phyloP scores from a whole-genome alignment of 1,284 basidiomycete species.

The Puccinia coronata region DNA sequence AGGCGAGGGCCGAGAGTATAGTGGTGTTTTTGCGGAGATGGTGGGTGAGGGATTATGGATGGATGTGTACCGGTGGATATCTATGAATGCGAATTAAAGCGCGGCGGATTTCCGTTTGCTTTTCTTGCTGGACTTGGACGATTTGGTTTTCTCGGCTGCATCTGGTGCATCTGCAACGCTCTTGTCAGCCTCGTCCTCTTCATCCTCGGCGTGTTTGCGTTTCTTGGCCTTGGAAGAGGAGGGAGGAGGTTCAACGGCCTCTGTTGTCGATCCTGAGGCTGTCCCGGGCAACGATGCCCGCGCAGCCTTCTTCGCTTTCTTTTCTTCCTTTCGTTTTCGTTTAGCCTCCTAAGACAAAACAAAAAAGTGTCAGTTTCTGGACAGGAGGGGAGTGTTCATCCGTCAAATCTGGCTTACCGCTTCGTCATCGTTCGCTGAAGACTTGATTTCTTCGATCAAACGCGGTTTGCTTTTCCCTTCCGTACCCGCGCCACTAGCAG shows the following conservation, averaged over 20 bases:
- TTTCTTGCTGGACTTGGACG: constrained; percentile 19
- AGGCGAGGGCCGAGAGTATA: not conserved
- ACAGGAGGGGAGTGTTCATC: not conserved
- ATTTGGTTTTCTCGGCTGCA: constrained; percentile 3
- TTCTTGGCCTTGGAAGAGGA: constrained; percentile 11
- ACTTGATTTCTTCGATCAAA: constrained; percentile 39
- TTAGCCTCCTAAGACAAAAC: constrained; percentile 24
- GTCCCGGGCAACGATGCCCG: not conserved
- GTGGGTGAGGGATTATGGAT: not conserved
- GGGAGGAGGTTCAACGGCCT: not conserved
- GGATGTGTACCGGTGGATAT: not conserved
- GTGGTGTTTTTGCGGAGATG: not conserved
- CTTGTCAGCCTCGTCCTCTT: constrained; percentile 10
- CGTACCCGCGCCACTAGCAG: constrained; percentile 63
- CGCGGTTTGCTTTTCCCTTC: constrained; percentile 61
- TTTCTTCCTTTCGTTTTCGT: constrained; percentile 36
- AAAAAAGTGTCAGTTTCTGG: not conserved
- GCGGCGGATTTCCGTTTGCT: constrained; percentile 17
- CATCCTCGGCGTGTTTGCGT: constrained; percentile 24
- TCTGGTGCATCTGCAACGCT: not conserved
- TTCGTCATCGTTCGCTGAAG: constrained; percentile 56
- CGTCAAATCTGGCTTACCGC: constrained; percentile 64
- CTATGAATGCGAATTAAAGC: not conserved
- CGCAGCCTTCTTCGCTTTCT: constrained; percentile 35
- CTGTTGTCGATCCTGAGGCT: not conserved